Evolutionary conservation across 495 filamentous ascomycete genomes (phyloP).

Genomic region (Pseudotulostoma volvatum): DNA sequence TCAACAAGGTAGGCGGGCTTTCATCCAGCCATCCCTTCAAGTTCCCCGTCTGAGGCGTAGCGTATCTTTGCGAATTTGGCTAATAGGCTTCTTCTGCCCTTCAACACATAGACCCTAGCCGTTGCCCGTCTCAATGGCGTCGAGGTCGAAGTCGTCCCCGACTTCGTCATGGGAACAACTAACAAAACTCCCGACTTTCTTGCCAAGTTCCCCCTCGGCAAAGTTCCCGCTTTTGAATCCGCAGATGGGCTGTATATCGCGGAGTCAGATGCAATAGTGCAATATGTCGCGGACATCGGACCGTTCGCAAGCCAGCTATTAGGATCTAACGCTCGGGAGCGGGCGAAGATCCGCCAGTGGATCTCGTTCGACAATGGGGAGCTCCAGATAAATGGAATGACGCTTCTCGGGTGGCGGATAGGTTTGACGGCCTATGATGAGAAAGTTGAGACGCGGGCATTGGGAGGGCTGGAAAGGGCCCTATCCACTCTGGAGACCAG

Average conservation of each 20-base stretch:
- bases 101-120: slow-evolving; percentile 33
- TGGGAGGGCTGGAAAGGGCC: slow-evolving; percentile 17
- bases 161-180: slow-evolving; percentile 28
- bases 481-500: slow-evolving; percentile 26
- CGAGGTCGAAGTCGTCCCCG: slow-evolving; percentile 20
- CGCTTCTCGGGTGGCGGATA: slow-evolving; percentile 19
- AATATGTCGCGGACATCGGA: slow-evolving; percentile 36
- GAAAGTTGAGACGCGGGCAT: slow-evolving; percentile 13
- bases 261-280: slow-evolving; percentile 40
- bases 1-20: too few relatives aligned
- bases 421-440: slow-evolving; percentile 19
- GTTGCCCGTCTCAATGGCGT: slow-evolving; percentile 37
- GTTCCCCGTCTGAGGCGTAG: too few relatives aligned
- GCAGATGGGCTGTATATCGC: slow-evolving; percentile 34
- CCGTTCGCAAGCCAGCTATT: slow-evolving; percentile 34
- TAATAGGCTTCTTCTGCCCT: too few relatives aligned
- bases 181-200: slow-evolving; percentile 36
- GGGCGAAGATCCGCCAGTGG: slow-evolving; percentile 37
- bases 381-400: slow-evolving; percentile 16
- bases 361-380: slow-evolving; percentile 31
- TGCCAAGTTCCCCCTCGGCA: slow-evolving; percentile 45
- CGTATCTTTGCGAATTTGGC: too few relatives aligned
- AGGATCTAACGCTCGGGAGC: slow-evolving; percentile 28
- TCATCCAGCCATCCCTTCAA: too few relatives aligned
- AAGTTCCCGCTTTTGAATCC: slow-evolving; percentile 40